These are phyloP conservation scores for Verbascum thapsus DNA, from an alignment of 257 asterid species.

Conservation along the genomic window DNA sequence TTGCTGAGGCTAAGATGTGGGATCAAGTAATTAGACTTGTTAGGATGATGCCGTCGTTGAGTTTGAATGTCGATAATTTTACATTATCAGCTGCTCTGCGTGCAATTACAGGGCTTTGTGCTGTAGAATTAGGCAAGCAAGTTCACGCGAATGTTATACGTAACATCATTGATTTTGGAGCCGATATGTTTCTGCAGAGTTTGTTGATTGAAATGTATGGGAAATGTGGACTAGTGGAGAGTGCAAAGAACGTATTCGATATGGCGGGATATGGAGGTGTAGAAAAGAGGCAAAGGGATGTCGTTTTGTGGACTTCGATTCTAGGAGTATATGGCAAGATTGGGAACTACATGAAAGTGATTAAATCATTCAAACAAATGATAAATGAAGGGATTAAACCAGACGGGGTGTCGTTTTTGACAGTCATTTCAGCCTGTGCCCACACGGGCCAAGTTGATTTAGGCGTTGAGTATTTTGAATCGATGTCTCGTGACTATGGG, in stretches of 20 bases:
- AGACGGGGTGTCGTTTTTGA: conserved; percentile 72
- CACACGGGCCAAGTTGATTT: conserved; percentile 84
- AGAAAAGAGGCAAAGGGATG: conserved; percentile 45
- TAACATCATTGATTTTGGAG: conserved; percentile 35
- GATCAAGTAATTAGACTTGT: conserved; percentile 43
- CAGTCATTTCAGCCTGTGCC: conserved; percentile 80
- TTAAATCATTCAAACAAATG: conserved; percentile 59
- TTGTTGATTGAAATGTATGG: conserved; percentile 89
- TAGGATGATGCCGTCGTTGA: conserved; percentile 46
- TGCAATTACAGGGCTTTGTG: conserved; percentile 61
- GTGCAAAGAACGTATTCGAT: conserved; percentile 57
- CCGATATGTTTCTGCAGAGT: conserved; percentile 67
- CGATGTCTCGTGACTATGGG: conserved; percentile 57
- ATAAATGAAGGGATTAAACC: conserved; percentile 63
- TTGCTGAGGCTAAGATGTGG: conserved; percentile 77
- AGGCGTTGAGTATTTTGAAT: conserved; percentile 67
- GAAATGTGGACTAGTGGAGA: conserved; percentile 63
- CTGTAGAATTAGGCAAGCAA: conserved; percentile 62
- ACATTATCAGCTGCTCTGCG: conserved; percentile 69
- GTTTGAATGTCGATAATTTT: conserved; percentile 51
- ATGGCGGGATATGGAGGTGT: conserved; percentile 46
- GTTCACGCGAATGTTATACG: conserved; percentile 60
- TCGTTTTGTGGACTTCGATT: conserved; percentile 85
- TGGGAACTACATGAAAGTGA: conserved; percentile 60
- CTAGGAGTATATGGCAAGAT: conserved; percentile 67